Evolutionary conservation across 108 stramenopile species (phyloP), one percentile per base, ranked within the genome.

Genomic region (Cylindrotheca closterium): DNA sequence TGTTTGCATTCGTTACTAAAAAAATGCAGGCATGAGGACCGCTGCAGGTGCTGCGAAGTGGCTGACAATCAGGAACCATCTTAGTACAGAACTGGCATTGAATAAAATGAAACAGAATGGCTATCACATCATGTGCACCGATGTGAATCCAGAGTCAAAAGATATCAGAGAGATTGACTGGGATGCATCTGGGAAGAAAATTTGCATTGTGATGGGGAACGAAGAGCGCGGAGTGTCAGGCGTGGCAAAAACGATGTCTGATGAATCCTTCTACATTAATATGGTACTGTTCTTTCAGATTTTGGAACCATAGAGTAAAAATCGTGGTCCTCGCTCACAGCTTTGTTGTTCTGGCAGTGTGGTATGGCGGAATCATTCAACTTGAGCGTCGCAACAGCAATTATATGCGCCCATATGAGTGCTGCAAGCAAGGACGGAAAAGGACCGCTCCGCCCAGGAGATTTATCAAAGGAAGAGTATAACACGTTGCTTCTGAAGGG

Each of bases 141-240:
- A 92, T 63, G 59, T 96, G 50, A 82, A 84, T 71, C 87, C 88
- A 17, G 63, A 70, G 31, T 68, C 86, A 0, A 76, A 65, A 49
- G 85, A 86, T 56, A 78, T 96, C 10, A 73, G 88, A 37, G 81
- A 89, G 42, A 60, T 89, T 33, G 87, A 80, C 28, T 91, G 88
- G 89, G 55, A 62, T 42, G 26, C 64, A 18, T 51, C 58, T 25
- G 69, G 67, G 10, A 76, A 81, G 52, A 79, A 78, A 2, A 70
- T 96, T 37, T 91, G 90, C 50, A 84, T 96, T 53, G 89, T 92
- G 55, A 91, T 96, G 87, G 95, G 95, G n/a, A 94, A 92, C 66
- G 95, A 96, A 78, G 84, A 84, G 31, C 45, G 75, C 15, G 95
- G 95, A n/a, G 86, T 96, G 45, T 82, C 86, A 10, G 70, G 80